These are phyloP conservation scores for Fusarium graminum DNA, from an alignment of 2,329 filamentous ascomycete species.

Conservation along the genomic window DNA sequence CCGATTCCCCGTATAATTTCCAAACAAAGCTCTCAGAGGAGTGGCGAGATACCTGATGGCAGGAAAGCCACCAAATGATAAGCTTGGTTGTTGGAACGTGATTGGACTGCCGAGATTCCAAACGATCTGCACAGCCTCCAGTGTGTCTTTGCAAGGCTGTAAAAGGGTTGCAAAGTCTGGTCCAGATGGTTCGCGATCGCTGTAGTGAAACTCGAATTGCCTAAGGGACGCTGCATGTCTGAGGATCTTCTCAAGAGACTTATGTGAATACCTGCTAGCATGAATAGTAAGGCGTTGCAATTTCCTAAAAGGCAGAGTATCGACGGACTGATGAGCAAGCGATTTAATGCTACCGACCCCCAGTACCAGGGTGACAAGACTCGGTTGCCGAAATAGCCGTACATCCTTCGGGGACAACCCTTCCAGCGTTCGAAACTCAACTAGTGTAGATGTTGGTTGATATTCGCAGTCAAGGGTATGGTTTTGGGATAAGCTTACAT, in stretches of 20 bases:
- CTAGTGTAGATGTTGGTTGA: too few species aligned
- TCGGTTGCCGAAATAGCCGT: too few species aligned
- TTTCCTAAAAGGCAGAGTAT: too few species aligned
- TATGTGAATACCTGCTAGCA: not conserved
- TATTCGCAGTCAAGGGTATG: too few species aligned
- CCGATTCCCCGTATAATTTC: fast-evolving
- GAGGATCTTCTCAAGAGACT: not conserved
- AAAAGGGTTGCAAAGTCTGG: not conserved
- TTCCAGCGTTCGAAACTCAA: too few species aligned
- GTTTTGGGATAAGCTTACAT: too few species aligned
- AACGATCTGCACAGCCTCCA: not conserved
- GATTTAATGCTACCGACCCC: too few species aligned
- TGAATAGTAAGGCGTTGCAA: not conserved
- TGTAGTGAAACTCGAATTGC: not conserved
- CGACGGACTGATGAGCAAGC: too few species aligned
- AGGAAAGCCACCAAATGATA: not conserved
- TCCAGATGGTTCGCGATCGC: not conserved
- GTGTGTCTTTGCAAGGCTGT: not conserved
- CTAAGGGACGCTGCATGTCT: not conserved
- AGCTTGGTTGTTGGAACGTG: fast-evolving
- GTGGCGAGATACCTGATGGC: not conserved
- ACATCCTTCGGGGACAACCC: too few species aligned
- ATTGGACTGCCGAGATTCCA: not conserved
- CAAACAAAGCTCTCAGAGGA: not conserved
- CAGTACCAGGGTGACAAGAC: too few species aligned